Evolutionary conservation across 306 rosid genomes (phyloP), one percentile per base, ranked within the genome.

Genomic region (Lotus japonicus): DNA sequence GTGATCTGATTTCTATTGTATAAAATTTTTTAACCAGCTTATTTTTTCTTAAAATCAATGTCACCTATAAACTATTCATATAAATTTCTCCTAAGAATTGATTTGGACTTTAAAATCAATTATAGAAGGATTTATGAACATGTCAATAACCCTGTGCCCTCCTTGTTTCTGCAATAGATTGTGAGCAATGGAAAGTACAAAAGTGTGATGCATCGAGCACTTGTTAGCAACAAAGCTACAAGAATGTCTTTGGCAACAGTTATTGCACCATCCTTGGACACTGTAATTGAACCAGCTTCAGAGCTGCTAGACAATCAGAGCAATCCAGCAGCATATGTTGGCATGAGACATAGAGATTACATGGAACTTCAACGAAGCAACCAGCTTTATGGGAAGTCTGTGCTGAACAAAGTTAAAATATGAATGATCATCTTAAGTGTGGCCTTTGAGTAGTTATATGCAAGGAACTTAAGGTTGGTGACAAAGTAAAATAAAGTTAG

Each of bases 171-270:
- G n/a, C 19, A 59, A 59, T 13, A 85, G 87, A 63, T 83, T 14
- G 6, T 77, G 78, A 80, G 84, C 54, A 86, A 86, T 41, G 90
- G 83, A 1, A 86, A 73, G 62, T 86, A 80, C 81, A 86, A 62
- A 55, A 83, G 88, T 61, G 76, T 78, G 3, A 16, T 79, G 23
- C 86, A 86, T 74, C 54, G 88, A 53, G 88, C 85, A 18, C 39
- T 44, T 5, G 77, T 77, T 65, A 78, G 81, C 74, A 74, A 71
- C 62, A 80, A 72, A 68, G 81, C 79, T 15, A 78, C 84, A 0
- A 78, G 91, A 70, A 83, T 83, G 26, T 83, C 88, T 0, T 3
- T 86, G 35, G 84, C 78, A 33, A n/a, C 66, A 5, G 77, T 66
- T 6, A 77, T 72, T 70, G 90, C 79, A 28, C 90, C 90, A 11